Percentiles rank a stretch among this genome's conserved stretches.
phyloP scores from a whole-genome alignment of 768 basidiomycete species.

The Rhizopogon vulgaris region DNA sequence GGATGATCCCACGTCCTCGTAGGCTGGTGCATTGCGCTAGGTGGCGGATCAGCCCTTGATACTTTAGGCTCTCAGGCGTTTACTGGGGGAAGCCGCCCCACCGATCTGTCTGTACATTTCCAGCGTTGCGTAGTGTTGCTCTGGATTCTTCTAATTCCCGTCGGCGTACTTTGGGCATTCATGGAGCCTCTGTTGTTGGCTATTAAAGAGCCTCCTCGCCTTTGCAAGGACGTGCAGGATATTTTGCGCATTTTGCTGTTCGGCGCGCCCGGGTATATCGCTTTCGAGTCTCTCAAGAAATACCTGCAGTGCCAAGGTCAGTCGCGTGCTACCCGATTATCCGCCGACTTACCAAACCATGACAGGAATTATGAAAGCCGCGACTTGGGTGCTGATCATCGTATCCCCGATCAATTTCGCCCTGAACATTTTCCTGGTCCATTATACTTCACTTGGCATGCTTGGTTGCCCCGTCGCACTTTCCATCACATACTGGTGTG shows the following conservation, averaged over 20 bases:
- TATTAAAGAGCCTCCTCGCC: conserved; percentile 52
- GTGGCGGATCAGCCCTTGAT: conserved; percentile 74
- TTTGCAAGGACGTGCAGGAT: conserved; percentile 55
- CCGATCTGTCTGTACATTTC: conserved; percentile 65
- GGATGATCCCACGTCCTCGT: conserved; percentile 45
- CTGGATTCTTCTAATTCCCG: conserved; percentile 59
- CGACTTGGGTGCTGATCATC: conserved; percentile 57
- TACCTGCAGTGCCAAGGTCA: conserved; percentile 76
- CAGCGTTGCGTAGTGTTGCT: conserved; percentile 64
- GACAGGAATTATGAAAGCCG: conserved; percentile 68
- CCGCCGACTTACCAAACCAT: neutral
- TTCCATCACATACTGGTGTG: conserved; percentile 65
- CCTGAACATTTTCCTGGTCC: conserved; percentile 56
- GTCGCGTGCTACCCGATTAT: conserved; percentile 1
- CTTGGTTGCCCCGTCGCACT: conserved; percentile 64
- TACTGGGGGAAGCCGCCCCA: conserved; percentile 52
- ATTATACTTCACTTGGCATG: conserved; percentile 55
- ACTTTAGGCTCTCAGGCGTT: conserved; percentile 76
- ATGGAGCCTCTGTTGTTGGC: conserved; percentile 55
- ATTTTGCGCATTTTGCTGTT: conserved; percentile 61
- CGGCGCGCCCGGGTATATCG: conserved; percentile 69
- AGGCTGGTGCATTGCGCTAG: conserved; percentile 77
- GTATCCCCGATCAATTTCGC: conserved; percentile 61
- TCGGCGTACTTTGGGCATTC: conserved; percentile 57
- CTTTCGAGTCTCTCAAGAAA: conserved; percentile 72